Evolutionary conservation across 2,329 filamentous ascomycete genomes (phyloP).

Genomic region (Alternaria sp.): DNA sequence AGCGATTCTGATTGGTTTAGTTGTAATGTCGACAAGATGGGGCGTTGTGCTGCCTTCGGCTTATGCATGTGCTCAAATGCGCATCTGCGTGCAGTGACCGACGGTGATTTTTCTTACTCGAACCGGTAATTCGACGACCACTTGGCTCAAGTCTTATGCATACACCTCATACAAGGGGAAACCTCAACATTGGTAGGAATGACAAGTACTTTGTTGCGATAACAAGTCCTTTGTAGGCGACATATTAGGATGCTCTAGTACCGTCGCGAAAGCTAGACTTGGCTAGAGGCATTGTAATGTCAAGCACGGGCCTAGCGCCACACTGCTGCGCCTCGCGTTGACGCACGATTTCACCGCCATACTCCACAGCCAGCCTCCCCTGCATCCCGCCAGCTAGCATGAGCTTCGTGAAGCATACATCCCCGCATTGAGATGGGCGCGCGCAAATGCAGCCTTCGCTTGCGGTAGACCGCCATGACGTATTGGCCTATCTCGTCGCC

Average conservation of each 20-base stretch:
- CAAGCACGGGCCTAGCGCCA: slow-evolving; percentile 21
- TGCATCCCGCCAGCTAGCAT: slow-evolving; percentile 35
- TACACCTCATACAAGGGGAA: too few species aligned
- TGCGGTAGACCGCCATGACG: slow-evolving; percentile 65
- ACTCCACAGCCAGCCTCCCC: slow-evolving; percentile 36
- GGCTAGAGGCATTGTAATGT: too few species aligned
- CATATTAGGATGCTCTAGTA: too few species aligned
- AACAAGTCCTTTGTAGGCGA: too few species aligned
- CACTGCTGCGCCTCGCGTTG: slow-evolving; percentile 25
- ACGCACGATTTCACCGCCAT: slow-evolving; percentile 20
- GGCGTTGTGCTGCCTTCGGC: background rate
- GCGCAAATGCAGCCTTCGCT: slow-evolving; percentile 49
- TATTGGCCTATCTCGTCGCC: slow-evolving; percentile 92
- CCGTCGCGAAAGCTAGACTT: too few species aligned
- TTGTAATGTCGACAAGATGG: background rate
- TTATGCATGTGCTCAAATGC: slow-evolving; percentile 13
- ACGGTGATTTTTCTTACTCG: slow-evolving; percentile 6
- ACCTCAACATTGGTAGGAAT: too few species aligned
- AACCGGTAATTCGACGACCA: slow-evolving; percentile 2
- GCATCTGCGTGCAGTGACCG: slow-evolving; percentile 20
- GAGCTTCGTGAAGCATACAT: slow-evolving; percentile 29
- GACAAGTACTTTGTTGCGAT: background rate
- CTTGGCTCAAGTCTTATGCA: background rate
- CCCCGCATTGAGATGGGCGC: slow-evolving; percentile 44
- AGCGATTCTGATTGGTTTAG: background rate